These are phyloP conservation scores for Trichoderma erinaceum DNA, from an alignment of 495 filamentous ascomycete genomes.

Conservation along the genomic window DNA sequence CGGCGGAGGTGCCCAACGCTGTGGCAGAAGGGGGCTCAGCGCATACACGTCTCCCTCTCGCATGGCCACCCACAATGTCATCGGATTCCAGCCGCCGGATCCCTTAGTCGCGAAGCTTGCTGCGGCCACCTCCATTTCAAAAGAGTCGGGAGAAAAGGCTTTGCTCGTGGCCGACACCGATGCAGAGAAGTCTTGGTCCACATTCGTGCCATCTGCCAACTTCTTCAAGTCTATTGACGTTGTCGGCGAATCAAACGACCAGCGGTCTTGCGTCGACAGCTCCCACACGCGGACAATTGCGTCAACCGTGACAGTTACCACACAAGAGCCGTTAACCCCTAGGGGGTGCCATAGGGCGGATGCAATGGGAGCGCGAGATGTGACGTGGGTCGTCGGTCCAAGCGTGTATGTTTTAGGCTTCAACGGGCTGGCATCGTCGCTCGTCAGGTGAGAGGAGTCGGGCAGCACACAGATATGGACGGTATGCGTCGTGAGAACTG, in stretches of 20 bases:
- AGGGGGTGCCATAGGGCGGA: conserved; percentile 85
- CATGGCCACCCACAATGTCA: conserved; percentile 93
- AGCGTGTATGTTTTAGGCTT: conserved; percentile 77
- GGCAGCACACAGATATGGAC: conserved; percentile 76
- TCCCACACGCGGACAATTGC: conserved; percentile 86
- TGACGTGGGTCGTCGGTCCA: conserved; percentile 81
- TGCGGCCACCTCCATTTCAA: conserved; percentile 83
- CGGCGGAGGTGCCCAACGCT: conserved; percentile 72
- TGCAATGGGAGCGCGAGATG: conserved; percentile 67
- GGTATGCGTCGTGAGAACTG: conserved; percentile 76
- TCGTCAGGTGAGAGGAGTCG: conserved; percentile 63
- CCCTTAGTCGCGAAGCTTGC: conserved; percentile 73
- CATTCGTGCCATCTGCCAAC: conserved; percentile 67
- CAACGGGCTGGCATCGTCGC: conserved; percentile 55
- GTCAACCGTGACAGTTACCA: conserved; percentile 81
- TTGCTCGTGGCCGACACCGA: conserved; percentile 64
- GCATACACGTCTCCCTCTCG: conserved; percentile 81
- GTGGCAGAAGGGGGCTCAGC: conserved; percentile 78
- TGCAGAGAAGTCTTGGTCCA: conserved; percentile 69
- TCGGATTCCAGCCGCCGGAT: conserved; percentile 78
- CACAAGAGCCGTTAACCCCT: conserved; percentile 59
- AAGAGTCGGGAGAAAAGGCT: conserved; percentile 73
- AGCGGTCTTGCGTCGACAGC: conserved; percentile 66
- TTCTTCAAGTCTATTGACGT: conserved; percentile 77
- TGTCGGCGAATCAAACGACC: conserved; percentile 76